Evolutionary conservation across 148 eudicot species (phyloP).

Genomic region (Gaultheria prostrata): DNA sequence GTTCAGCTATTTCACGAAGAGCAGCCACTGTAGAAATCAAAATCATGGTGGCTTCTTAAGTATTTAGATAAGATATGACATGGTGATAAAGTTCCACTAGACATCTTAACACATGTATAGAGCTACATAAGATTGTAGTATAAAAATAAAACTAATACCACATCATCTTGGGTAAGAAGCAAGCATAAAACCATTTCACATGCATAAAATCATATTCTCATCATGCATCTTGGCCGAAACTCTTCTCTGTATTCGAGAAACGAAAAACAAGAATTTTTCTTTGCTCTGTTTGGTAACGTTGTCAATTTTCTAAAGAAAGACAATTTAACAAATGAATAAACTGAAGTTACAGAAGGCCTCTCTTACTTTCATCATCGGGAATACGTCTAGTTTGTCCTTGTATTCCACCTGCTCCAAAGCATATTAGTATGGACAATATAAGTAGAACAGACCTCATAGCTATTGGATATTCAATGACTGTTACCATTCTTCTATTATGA

Average conservation of each 20-base stretch:
- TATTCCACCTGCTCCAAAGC: constrained; percentile 7
- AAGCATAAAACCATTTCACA: neutral
- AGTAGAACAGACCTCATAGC: neutral
- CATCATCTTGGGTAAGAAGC: too few species aligned
- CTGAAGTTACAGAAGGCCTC: neutral
- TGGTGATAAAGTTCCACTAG: neutral
- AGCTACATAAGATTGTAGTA: too few species aligned
- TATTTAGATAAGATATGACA: neutral
- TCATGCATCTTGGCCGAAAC: neutral
- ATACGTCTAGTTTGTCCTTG: neutral
- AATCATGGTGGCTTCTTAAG: neutral
- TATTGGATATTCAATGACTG: neutral
- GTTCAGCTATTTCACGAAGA: constrained; percentile 28
- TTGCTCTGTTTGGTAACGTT: too few species aligned
- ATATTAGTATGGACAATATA: neutral
- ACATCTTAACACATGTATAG: too few species aligned
- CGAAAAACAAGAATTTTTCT: neutral
- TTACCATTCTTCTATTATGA: neutral
- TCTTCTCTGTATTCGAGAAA: neutral
- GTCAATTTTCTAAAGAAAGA: too few species aligned
- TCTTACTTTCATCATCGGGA: neutral
- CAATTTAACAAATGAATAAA: neutral
- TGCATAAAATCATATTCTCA: neutral
- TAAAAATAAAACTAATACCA: too few species aligned
- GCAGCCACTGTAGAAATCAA: constrained; percentile 26